phyloP scores from a whole-genome alignment of 805 yeast genomes.

The Yarrowia alimentaria region DNA sequence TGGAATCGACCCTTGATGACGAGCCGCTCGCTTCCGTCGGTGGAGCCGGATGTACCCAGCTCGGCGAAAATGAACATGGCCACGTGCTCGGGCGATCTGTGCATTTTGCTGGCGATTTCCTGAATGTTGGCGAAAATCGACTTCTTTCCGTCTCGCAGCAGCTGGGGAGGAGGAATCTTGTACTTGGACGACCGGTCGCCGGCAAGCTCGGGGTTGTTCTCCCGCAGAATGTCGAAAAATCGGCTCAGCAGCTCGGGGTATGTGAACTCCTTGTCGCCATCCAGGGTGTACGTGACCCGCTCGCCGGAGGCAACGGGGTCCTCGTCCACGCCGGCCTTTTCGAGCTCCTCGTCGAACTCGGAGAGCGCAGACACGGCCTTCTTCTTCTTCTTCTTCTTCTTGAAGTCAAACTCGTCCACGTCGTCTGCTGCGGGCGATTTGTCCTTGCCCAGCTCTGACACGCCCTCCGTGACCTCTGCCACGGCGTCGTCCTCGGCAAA shows the following conservation, averaged over 20 bases:
- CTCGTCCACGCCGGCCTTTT: conserved; percentile 81
- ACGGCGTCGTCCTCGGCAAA: conserved; percentile 34
- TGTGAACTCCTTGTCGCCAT: conserved; percentile 56
- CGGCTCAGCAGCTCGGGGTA: conserved; percentile 77
- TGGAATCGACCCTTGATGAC: conserved; percentile 97
- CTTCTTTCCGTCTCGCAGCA: conserved; percentile 97
- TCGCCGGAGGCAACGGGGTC: conserved; percentile 34
- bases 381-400: conserved; percentile 45
- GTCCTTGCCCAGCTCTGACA: conserved; percentile 75
- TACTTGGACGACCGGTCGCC: conserved; percentile 93
- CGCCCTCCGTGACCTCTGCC: conserved; percentile 56
- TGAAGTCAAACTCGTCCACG: conserved; percentile 67
- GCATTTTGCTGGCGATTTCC: conserved; percentile 89
- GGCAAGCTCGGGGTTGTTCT: conserved; percentile 96
- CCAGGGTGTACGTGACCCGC: conserved; percentile 35
- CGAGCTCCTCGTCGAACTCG: conserved; percentile 86
- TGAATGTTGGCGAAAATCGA: conserved; percentile 94
- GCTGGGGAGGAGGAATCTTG: conserved; percentile 96
- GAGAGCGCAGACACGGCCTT: conserved; percentile 51
- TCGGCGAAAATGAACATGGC: conserved; percentile 97
- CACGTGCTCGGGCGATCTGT: conserved; percentile 94
- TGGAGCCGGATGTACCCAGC: conserved; percentile 98
- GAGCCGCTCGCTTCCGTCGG: conserved; percentile 95
- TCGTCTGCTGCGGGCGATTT: conserved; percentile 51
- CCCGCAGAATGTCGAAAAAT: conserved; percentile 80